Evolutionary conservation across 805 yeast genomes (phyloP).

Genomic region (Pichia phayaonensis): DNA sequence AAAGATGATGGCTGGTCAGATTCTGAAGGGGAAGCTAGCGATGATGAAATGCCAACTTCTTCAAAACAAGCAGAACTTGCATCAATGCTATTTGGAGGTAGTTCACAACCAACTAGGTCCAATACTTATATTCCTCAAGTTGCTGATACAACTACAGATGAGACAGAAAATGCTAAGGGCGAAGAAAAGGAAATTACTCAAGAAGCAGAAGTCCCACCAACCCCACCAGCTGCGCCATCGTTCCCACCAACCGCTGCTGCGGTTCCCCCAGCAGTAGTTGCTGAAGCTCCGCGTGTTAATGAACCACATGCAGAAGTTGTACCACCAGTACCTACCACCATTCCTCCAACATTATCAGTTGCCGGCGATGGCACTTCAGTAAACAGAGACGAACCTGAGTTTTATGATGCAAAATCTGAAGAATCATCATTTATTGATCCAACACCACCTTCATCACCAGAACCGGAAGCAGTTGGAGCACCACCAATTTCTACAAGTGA

Average conservation of each 20-base stretch:
- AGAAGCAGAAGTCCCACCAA: neutral
- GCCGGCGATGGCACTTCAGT: neutral
- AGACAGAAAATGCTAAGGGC: neutral
- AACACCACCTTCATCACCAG: conserved; percentile 22
- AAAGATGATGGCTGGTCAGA: conserved; percentile 37
- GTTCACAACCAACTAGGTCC: conserved; percentile 20
- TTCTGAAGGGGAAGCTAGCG: conserved; percentile 33
- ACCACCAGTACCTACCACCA: conserved; percentile 11
- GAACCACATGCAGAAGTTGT: conserved; percentile 1
- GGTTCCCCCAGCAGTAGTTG: conserved; percentile 1
- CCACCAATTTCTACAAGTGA: conserved; percentile 11
- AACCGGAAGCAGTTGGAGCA: neutral
- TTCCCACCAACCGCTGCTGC: conserved; percentile 4
- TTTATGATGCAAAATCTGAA: conserved; percentile 15
- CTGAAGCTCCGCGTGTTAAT: neutral
- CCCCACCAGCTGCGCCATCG: neutral
- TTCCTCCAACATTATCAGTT: conserved; percentile 17
- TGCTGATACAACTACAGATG: neutral
- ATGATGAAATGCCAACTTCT: conserved; percentile 40
- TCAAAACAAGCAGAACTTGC: conserved; percentile 53
- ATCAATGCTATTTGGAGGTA: conserved; percentile 45
- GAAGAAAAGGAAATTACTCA: neutral
- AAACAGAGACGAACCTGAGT: conserved; percentile 5
- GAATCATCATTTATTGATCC: conserved; percentile 16
- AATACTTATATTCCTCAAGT: conserved; percentile 12